Evolutionary conservation across 75 land plant genomes (phyloP).

Genomic region (Pinus taeda): DNA sequence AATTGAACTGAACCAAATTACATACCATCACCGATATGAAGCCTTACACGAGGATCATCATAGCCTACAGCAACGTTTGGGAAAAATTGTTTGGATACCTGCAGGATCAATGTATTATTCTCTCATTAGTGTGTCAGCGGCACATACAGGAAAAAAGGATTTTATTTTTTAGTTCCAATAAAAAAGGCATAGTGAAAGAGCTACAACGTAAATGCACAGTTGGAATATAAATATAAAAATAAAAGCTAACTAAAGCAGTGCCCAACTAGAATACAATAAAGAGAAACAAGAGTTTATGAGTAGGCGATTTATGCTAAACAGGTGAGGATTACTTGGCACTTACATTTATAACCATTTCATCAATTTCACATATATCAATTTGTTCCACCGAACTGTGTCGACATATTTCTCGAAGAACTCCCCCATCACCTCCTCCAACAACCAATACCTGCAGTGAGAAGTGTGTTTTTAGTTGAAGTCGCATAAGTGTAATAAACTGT

Average conservation of each 20-base stretch:
- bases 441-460: conserved; percentile 77
- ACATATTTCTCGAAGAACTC: conserved; percentile 88
- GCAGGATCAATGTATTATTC: not conserved
- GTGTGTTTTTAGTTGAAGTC: not conserved
- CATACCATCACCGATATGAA: conserved; percentile 89
- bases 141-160: no score
- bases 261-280: no score
- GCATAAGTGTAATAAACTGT: not conserved
- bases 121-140: no score
- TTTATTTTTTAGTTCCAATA: no score
- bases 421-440: conserved; percentile 99
- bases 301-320: not conserved
- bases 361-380: conserved; percentile 97
- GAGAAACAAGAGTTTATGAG: not conserved
- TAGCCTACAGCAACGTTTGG: conserved; percentile 87
- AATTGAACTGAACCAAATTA: not conserved
- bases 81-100: conserved; percentile 89
- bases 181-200: not conserved
- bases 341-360: conserved; percentile 94
- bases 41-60: conserved; percentile 91
- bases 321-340: not conserved
- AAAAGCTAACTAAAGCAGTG: no score
- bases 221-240: no score
- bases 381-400: conserved; percentile 80
- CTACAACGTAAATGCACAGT: not conserved